Conservation (phyloP, 352 stramenopile species). For the Globisporangium radiosum region DNA sequence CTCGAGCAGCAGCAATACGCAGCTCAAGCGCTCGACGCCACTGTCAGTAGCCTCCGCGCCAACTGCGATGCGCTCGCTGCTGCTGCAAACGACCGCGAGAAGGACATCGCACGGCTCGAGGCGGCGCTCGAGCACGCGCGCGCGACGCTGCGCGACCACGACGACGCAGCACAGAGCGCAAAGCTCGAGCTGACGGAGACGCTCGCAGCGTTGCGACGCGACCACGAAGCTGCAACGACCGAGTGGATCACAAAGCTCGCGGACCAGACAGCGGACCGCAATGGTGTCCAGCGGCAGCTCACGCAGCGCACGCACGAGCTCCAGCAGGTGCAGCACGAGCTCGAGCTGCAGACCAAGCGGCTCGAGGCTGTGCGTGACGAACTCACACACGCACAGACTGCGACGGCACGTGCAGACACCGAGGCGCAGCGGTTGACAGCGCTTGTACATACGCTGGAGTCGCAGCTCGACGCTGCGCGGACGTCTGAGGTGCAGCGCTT, state of each 20-base stretch:
- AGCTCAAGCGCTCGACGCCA: constrained; percentile 29
- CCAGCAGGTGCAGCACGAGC: constrained; percentile 25
- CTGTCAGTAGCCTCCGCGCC: constrained; percentile 16
- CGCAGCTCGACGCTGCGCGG: constrained; percentile 18
- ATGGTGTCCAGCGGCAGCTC: constrained; percentile 42
- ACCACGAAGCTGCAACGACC: constrained; percentile 29
- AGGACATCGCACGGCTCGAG: constrained; percentile 19
- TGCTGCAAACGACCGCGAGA: too few relatives aligned
- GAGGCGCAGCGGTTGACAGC: constrained; percentile 14
- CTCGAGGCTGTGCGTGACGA: constrained; percentile 23
- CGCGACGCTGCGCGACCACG: constrained; percentile 23
- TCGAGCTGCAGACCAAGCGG: constrained; percentile 44
- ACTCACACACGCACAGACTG: constrained; percentile 22
- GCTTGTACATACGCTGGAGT: constrained; percentile 11
- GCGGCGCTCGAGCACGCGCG: constrained; percentile 44
- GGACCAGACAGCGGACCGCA: constrained; percentile 54
- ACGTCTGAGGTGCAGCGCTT: constrained; percentile 11
- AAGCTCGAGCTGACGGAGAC: constrained; percentile 32
- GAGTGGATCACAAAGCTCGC: constrained; percentile 53
- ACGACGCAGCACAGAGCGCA: constrained; percentile 20
- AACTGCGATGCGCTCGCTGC: constrained; percentile 29
- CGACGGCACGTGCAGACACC: constrained; percentile 8
- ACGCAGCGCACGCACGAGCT: constrained; percentile 33
- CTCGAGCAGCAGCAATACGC: constrained; percentile 28
- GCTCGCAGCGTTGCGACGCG: constrained; percentile 26